Evolutionary conservation across 164 flowering plant genomes (phyloP).

Genomic region (Umbilicus rupestris): DNA sequence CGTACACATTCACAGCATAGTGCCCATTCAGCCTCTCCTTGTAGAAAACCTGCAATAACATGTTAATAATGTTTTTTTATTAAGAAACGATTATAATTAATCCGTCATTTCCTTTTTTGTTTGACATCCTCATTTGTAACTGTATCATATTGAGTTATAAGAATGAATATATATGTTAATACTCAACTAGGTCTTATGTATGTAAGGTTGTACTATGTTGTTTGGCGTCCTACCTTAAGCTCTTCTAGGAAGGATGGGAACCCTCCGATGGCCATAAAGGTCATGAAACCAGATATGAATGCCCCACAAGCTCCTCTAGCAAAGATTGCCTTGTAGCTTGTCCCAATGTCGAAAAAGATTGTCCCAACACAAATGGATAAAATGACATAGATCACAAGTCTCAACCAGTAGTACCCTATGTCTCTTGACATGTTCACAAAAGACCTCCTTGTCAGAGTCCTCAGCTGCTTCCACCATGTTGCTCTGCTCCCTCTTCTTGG

Average conservation of each 20-base stretch:
- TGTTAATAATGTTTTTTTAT: no score
- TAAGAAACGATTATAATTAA: no score
- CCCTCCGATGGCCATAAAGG: conserved; percentile 28
- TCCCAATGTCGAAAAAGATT: conserved; percentile 17
- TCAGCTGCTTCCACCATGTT: conserved; percentile 40
- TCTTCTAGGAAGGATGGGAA: conserved; percentile 27
- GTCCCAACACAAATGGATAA: conserved; percentile 19
- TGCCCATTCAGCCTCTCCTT: conserved; percentile 50
- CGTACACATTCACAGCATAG: conserved; percentile 42
- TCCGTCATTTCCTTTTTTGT: no score
- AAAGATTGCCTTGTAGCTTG: conserved; percentile 14
- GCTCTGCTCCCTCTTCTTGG: conserved; percentile 19
- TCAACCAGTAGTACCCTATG: conserved; percentile 51
- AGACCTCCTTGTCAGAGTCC: conserved; percentile 34
- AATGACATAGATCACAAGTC: conserved; percentile 28
- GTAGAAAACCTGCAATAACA: conserved; percentile 31
- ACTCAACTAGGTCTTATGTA: no score
- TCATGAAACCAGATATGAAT: conserved; percentile 23
- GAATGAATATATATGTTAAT: no score
- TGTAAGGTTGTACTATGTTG: neutral
- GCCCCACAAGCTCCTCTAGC: conserved; percentile 21
- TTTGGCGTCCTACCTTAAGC: conserved; percentile 22
- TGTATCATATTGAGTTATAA: no score
- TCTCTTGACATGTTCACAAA: conserved; percentile 47
- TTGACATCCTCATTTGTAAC: no score